These are phyloP conservation scores for Strobilomyces dryophilus DNA, from an alignment of 768 basidiomycete genomes.

Conservation along the genomic window DNA sequence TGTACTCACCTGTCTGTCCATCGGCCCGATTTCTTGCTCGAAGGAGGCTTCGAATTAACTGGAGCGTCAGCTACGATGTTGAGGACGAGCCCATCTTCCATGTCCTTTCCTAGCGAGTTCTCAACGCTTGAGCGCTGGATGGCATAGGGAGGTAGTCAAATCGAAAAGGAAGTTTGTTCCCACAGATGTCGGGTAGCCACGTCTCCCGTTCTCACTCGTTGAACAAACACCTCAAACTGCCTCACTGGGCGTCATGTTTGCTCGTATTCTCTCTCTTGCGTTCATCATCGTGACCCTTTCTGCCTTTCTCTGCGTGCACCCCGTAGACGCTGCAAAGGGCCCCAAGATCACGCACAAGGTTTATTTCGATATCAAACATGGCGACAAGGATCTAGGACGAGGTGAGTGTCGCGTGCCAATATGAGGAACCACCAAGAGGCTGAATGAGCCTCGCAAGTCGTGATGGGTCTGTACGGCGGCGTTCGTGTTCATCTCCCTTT, in stretches of 20 bases:
- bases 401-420: constrained; percentile 41
- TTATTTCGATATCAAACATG: constrained; percentile 94
- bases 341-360: constrained; percentile 91
- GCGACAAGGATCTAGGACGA: constrained; percentile 80
- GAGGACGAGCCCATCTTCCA: constrained; percentile 75
- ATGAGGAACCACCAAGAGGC: neutral
- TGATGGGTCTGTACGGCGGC: constrained; percentile 87
- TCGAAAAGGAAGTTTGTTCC: constrained; percentile 23
- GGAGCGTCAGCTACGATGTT: constrained; percentile 53
- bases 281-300: constrained; percentile 60
- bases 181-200: constrained; percentile 19
- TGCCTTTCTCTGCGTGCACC: constrained; percentile 66
- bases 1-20: constrained; percentile 71
- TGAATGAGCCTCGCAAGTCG: constrained; percentile 43
- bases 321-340: constrained; percentile 77
- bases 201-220: constrained; percentile 17
- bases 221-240: neutral
- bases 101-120: constrained; percentile 16
- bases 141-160: neutral
- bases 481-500: constrained; percentile 38
- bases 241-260: constrained; percentile 41
- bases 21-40: constrained; percentile 54
- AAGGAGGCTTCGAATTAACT: constrained; percentile 24
- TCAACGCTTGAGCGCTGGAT: neutral
- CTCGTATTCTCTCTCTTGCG: constrained; percentile 52